These are phyloP conservation scores for Monilinia vaccinii-corymbosi DNA, from an alignment of 2,329 filamentous ascomycete genomes.

Conservation along the genomic window DNA sequence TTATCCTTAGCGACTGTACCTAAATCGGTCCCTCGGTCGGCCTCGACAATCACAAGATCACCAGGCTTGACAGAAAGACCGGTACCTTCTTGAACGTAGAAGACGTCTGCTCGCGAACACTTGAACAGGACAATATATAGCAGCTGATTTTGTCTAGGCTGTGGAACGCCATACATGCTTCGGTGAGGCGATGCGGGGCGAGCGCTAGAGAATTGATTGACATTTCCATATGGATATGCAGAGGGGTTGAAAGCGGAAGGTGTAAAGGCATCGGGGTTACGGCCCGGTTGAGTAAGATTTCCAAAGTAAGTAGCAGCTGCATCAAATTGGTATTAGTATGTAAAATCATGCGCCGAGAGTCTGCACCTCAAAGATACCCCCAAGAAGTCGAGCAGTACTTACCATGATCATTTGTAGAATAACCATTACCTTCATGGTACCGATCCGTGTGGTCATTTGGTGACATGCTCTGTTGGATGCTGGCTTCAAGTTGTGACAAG, in stretches of 20 bases:
- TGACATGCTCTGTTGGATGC: conserved; percentile 23
- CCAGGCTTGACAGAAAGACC: conserved; percentile 83
- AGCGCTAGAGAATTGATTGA: conserved; percentile 21
- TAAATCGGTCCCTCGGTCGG: conserved; percentile 89
- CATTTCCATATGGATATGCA: conserved; percentile 21
- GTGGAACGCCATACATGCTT: conserved; percentile 50
- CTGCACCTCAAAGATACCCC: not conserved
- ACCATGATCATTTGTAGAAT: conserved; percentile 30
- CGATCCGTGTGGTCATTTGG: conserved; percentile 25
- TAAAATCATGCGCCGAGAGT: conserved; percentile 7
- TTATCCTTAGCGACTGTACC: conserved; percentile 87
- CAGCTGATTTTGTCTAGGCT: conserved; percentile 56
- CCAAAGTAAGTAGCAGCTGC: conserved; percentile 29
- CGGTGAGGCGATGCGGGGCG: conserved; percentile 53
- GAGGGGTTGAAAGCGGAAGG: conserved; percentile 15
- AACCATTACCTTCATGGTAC: conserved; percentile 25
- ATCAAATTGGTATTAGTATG: conserved; percentile 18
- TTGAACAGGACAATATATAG: conserved; percentile 95
- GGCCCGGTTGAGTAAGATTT: conserved; percentile 20
- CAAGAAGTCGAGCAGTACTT: conserved; percentile 13
- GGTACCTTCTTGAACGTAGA: conserved; percentile 93
- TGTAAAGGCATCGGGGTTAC: conserved; percentile 19
- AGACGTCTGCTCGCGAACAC: conserved; percentile 88
- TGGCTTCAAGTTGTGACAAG: conserved; percentile 32
- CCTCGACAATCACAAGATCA: conserved; percentile 94